Percentiles rank a stretch among this genome's conserved stretches.
These are phyloP conservation scores for Trichoderma sp. DNA, from an alignment of 2,329 filamentous ascomycete genomes.

Conservation along the genomic window DNA sequence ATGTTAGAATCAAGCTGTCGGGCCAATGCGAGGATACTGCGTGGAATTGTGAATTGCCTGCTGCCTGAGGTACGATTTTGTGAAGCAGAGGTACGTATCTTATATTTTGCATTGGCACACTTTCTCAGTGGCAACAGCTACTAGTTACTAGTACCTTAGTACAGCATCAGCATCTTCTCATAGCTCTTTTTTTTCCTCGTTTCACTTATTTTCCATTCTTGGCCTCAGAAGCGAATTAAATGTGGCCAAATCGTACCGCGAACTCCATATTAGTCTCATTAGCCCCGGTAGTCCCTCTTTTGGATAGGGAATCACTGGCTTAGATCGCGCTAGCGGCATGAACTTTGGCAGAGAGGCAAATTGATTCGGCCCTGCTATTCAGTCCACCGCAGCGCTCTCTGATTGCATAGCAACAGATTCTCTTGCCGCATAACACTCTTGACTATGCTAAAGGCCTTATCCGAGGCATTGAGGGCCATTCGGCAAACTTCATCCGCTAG, in stretches of 20 bases:
- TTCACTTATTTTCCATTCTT: not conserved
- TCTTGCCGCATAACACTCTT: not conserved
- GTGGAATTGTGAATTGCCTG: not conserved
- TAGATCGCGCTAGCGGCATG: not conserved
- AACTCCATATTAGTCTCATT: not conserved
- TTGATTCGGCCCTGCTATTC: not conserved
- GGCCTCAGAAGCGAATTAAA: not conserved
- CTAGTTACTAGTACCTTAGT: too few species aligned
- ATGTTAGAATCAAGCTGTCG: not conserved
- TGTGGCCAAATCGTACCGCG: not conserved
- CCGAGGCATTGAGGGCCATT: not conserved
- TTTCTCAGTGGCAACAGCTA: not conserved
- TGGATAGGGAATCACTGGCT: not conserved
- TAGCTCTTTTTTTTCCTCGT: not conserved
- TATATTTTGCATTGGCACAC: not conserved
- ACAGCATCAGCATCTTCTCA: too few species aligned
- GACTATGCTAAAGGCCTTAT: not conserved
- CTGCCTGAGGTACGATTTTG: conserved; percentile 2
- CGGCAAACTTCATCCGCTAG: not conserved
- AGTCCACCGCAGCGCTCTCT: too few species aligned
- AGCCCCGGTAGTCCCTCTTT: not conserved
- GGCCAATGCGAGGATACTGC: not conserved
- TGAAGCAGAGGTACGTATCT: not conserved
- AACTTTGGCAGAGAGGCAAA: conserved; percentile 3
- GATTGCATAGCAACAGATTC: not conserved